Evolutionary conservation across 208 protist species (phyloP).

Genomic region (Leishmania braziliensis): DNA sequence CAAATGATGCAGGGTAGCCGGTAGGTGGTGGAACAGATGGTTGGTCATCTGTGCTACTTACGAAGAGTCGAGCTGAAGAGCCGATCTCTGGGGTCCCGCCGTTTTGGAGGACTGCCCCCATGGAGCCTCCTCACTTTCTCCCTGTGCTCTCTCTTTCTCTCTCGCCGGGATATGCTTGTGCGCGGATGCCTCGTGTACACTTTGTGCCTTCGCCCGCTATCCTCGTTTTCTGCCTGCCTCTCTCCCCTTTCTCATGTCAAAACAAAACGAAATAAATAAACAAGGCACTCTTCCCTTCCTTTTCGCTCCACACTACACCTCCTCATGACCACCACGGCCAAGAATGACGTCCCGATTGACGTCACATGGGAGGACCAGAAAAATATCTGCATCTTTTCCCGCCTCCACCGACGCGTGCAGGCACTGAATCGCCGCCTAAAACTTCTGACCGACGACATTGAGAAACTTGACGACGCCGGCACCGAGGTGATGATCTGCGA

Average conservation of each 20-base stretch:
- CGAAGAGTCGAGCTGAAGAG: too few relatives aligned
- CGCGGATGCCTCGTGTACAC: not conserved
- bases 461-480: conserved; percentile 67
- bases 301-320: not conserved
- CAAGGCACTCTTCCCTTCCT: not conserved
- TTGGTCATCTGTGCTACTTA: too few relatives aligned
- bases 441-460: conserved; percentile 61
- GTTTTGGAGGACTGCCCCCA: too few relatives aligned
- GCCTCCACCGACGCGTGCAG: conserved; percentile 72
- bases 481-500: conserved; percentile 66
- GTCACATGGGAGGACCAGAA: conserved; percentile 91
- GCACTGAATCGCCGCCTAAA: conserved; percentile 51
- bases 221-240: not conserved
- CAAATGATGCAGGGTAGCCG: too few relatives aligned
- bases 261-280: not conserved
- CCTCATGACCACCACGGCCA: conserved; percentile 3
- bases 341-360: conserved; percentile 64
- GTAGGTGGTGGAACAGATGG: too few relatives aligned
- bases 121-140: too few relatives aligned
- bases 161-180: too few relatives aligned
- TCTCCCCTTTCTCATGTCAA: not conserved
- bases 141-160: too few relatives aligned
- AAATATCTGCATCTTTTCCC: conserved; percentile 84
- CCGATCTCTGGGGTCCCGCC: too few relatives aligned
- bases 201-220: not conserved